A percentile compares a stretch with the other conserved stretches of the same genome.
Evolutionary conservation across 768 basidiomycete genomes (phyloP).

Genomic region (Lactarius vividus): DNA sequence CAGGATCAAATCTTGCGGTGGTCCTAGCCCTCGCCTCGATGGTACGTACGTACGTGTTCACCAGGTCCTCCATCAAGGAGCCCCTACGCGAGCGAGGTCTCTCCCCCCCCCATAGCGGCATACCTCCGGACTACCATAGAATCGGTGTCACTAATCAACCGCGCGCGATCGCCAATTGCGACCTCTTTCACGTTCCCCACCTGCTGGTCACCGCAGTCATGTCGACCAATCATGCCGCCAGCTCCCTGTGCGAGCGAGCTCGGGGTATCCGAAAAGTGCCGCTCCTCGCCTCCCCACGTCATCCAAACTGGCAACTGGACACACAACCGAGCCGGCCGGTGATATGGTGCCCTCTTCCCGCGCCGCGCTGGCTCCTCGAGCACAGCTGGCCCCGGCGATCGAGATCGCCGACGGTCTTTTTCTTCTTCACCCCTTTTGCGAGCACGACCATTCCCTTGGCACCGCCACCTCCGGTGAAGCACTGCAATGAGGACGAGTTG

Average conservation of each 20-base stretch:
- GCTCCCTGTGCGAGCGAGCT: neutral
- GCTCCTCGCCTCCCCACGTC: neutral
- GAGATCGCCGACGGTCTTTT: neutral
- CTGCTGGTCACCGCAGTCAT: neutral
- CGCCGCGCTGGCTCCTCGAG: constrained; percentile 15
- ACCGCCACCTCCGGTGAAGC: constrained; percentile 13
- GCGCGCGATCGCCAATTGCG: neutral
- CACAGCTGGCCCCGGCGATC: neutral
- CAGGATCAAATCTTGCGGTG: neutral
- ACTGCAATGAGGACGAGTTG: constrained; percentile 12
- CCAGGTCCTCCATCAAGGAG: neutral
- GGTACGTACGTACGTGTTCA: neutral
- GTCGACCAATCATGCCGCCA: neutral
- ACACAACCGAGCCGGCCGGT: neutral
- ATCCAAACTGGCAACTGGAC: too few relatives aligned
- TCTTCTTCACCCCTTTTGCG: neutral
- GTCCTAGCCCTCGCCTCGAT: neutral
- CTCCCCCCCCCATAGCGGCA: neutral
- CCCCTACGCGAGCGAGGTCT: neutral
- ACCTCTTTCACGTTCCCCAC: neutral
- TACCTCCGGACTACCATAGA: too few relatives aligned
- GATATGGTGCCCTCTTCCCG: neutral
- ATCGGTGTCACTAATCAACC: neutral
- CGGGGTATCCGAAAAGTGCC: neutral
- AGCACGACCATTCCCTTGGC: constrained; percentile 1